phyloP scores from a whole-genome alignment of 2,329 filamentous ascomycete species.

The Phialophora tarda region DNA sequence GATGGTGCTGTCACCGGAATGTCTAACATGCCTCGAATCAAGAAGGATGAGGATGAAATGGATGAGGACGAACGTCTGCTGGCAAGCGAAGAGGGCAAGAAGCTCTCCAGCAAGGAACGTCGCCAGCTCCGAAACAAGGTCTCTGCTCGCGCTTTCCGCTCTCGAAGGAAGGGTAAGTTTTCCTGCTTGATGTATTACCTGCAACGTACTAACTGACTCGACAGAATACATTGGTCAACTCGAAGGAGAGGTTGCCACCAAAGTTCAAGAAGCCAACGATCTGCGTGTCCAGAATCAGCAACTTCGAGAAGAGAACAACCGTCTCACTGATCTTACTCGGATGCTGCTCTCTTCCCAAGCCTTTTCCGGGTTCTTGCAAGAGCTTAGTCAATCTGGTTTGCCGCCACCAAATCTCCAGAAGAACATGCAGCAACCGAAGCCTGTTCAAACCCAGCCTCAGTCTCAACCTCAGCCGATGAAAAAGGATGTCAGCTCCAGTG shows the following conservation, averaged over 20 bases:
- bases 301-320: constrained; percentile 83
- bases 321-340: constrained; percentile 76
- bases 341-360: constrained; percentile 80
- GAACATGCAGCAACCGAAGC: constrained; percentile 46
- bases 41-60: constrained; percentile 98
- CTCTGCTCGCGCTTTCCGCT: constrained; percentile 94
- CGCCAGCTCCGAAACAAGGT: constrained; percentile 99
- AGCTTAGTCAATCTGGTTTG: constrained; percentile 67
- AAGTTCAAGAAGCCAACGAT: constrained; percentile 81
- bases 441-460: constrained; percentile 47
- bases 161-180: constrained; percentile 89
- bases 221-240: constrained; percentile 96
- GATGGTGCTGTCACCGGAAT: constrained; percentile 47
- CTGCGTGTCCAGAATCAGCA: constrained; percentile 80
- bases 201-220: constrained; percentile 56
- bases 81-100: constrained; percentile 98
- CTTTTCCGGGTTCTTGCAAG: constrained; percentile 80
- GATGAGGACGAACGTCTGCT: constrained; percentile 93
- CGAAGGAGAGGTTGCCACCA: constrained; percentile 83
- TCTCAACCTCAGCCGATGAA: constrained; percentile 52
- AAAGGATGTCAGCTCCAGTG: constrained; percentile 71
- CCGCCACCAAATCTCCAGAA: constrained; percentile 48
- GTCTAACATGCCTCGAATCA: constrained; percentile 66
- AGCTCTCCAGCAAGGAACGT: constrained; percentile 96
- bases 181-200: constrained; percentile 7